Conservation (phyloP, 257 asterid genomes). For the Nicotiana noctiflora region DNA sequence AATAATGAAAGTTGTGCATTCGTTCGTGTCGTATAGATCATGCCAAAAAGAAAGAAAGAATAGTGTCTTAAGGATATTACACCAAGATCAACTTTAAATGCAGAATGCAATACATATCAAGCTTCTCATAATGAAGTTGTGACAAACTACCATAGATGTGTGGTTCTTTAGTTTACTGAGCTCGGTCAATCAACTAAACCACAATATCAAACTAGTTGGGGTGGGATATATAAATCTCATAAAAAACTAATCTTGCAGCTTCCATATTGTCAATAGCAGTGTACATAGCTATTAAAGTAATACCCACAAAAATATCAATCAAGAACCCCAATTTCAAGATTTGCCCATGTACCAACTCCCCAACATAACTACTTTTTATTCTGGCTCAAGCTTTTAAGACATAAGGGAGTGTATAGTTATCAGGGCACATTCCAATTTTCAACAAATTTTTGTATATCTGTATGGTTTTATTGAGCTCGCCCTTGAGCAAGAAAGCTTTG, state of each 20-base stretch:
- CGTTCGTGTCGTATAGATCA: too few relatives aligned
- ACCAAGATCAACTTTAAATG: too few relatives aligned
- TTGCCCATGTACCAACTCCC: conserved; percentile 47
- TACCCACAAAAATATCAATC: conserved; percentile 18
- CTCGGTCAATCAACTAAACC: too few relatives aligned
- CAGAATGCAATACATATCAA: too few relatives aligned
- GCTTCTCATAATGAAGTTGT: too few relatives aligned
- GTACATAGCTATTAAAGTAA: too few relatives aligned
- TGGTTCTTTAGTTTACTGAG: too few relatives aligned
- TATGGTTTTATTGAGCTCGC: conserved; percentile 22
- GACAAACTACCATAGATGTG: too few relatives aligned
- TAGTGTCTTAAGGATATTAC: too few relatives aligned
- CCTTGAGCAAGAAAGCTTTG: conserved; percentile 42
- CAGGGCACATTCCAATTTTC: conserved; percentile 41
- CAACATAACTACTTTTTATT: conserved; percentile 31
- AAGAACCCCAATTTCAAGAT: conserved; percentile 42
- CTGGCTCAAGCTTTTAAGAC: conserved; percentile 43
- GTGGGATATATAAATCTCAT: conserved; percentile 25
- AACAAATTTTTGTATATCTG: conserved; percentile 35
- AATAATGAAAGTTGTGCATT: too few relatives aligned
- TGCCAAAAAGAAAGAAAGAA: too few relatives aligned
- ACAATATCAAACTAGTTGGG: too few relatives aligned
- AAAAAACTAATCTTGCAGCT: conserved; percentile 36
- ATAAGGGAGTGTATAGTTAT: conserved; percentile 61
- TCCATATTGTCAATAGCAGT: conserved; percentile 42